phyloP scores from a whole-genome alignment of 164 flowering plant genomes.

The Vitis cinerea region DNA sequence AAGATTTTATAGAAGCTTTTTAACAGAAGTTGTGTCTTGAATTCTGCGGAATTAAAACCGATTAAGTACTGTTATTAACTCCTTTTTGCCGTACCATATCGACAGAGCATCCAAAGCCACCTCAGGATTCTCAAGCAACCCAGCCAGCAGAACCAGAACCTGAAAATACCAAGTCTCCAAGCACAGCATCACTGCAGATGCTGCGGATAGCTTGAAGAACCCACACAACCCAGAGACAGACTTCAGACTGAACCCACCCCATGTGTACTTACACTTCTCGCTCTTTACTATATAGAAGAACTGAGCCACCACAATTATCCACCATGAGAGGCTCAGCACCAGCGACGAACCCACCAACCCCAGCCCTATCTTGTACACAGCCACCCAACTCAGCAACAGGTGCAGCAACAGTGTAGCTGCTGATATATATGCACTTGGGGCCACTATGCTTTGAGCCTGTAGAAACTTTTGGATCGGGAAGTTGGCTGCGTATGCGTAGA shows the following conservation, averaged over 20 bases:
- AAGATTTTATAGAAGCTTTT: too few species aligned
- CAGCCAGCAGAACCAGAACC: slow-evolving; percentile 24
- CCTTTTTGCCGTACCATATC: slow-evolving; percentile 10
- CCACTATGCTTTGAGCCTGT: slow-evolving; percentile 33
- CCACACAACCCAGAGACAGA: slow-evolving; percentile 20
- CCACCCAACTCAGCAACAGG: slow-evolving; percentile 19
- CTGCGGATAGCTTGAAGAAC: slow-evolving; percentile 20
- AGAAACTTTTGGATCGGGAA: slow-evolving; percentile 34
- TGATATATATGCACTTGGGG: slow-evolving; percentile 24
- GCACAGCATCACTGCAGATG: slow-evolving; percentile 35
- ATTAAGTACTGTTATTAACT: too few species aligned
- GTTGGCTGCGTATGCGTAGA: slow-evolving; percentile 29
- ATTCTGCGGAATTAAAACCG: too few species aligned
- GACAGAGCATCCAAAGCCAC: slow-evolving; percentile 25
- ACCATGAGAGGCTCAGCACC: slow-evolving; percentile 25
- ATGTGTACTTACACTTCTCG: slow-evolving; percentile 13
- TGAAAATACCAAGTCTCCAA: slow-evolving; percentile 28
- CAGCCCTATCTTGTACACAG: slow-evolving; percentile 9
- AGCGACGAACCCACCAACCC: slow-evolving; percentile 24
- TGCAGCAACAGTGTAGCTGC: slow-evolving; percentile 19
- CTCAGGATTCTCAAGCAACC: slow-evolving; percentile 23
- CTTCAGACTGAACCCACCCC: slow-evolving; percentile 18
- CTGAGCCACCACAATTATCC: slow-evolving; percentile 28
- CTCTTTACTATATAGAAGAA: slow-evolving; percentile 20
- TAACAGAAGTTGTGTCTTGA: too few species aligned